Evolutionary conservation across 352 stramenopile species (phyloP).

Genomic region (Pythium sukuiense): DNA sequence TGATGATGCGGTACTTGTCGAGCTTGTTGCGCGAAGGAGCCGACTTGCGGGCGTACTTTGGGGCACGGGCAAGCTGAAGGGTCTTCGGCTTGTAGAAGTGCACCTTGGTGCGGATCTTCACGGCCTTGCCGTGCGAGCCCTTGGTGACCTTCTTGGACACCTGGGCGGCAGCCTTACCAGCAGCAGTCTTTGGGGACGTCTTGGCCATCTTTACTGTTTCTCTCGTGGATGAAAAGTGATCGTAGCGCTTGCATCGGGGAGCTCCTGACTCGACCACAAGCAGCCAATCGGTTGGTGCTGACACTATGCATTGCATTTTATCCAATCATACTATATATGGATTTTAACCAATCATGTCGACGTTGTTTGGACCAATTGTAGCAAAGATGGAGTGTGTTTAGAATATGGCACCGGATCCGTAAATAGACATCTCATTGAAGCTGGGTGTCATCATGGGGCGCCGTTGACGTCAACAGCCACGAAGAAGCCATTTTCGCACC

Average conservation of each 20-base stretch:
- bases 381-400: neutral
- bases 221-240: conserved; percentile 40
- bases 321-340: conserved; percentile 17
- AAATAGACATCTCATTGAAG: neutral
- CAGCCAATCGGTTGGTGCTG: conserved; percentile 25
- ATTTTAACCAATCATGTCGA: conserved; percentile 22
- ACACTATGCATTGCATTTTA: conserved; percentile 16
- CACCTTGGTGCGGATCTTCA: conserved; percentile 98
- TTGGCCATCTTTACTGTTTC: conserved; percentile 83
- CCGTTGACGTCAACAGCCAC: conserved; percentile 15
- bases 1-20: conserved; percentile 99
- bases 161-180: conserved; percentile 91
- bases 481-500: neutral
- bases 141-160: conserved; percentile 95
- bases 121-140: conserved; percentile 96
- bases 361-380: neutral
- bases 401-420: neutral
- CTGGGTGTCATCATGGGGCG: neutral
- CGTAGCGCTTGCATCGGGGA: neutral
- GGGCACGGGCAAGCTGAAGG: conserved; percentile 92
- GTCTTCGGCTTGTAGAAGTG: conserved; percentile 99
- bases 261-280: conserved; percentile 2
- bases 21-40: conserved; percentile 94
- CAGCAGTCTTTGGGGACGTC: conserved; percentile 73
- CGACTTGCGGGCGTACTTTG: conserved; percentile 96